These are phyloP conservation scores for Magnaporthiopsis incrustans DNA, from an alignment of 2,329 filamentous ascomycete genomes.

Conservation along the genomic window DNA sequence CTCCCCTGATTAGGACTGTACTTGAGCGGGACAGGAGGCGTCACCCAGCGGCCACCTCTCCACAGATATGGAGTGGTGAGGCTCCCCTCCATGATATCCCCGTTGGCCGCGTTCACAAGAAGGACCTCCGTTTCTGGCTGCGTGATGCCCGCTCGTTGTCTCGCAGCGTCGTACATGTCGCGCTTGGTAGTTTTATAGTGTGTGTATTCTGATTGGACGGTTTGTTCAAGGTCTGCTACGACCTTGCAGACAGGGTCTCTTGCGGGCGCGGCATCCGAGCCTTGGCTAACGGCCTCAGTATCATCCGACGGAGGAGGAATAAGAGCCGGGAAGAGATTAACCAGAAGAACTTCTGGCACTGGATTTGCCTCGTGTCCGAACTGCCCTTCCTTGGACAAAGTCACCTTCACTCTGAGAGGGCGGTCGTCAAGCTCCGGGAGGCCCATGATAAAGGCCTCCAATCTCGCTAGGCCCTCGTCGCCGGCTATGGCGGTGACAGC, in stretches of 20 bases:
- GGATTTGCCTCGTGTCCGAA: conserved; percentile 33
- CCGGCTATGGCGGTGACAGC: conserved; percentile 38
- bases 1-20: conserved; percentile 36
- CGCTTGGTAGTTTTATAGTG: conserved; percentile 79
- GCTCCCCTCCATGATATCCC: conserved; percentile 76
- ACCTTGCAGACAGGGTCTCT: conserved; percentile 29
- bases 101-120: conserved; percentile 52
- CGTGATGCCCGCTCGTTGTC: conserved; percentile 50
- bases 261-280: background rate
- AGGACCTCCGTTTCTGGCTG: conserved; percentile 62
- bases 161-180: conserved; percentile 61
- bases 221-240: conserved; percentile 33
- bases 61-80: conserved; percentile 77
- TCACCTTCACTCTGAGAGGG: conserved; percentile 45
- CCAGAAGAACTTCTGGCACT: conserved; percentile 30
- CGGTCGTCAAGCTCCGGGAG: conserved; percentile 18
- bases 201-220: conserved; percentile 55
- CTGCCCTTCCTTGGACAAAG: conserved; percentile 41
- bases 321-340: conserved; percentile 48
- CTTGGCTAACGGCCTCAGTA: conserved; percentile 13
- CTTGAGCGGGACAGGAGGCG: conserved; percentile 53
- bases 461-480: conserved; percentile 31
- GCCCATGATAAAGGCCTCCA: conserved; percentile 30
- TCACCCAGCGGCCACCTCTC: conserved; percentile 67
- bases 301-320: conserved; percentile 37